phyloP scores from a whole-genome alignment of 352 stramenopile genomes.

The Globisporangium splendens region DNA sequence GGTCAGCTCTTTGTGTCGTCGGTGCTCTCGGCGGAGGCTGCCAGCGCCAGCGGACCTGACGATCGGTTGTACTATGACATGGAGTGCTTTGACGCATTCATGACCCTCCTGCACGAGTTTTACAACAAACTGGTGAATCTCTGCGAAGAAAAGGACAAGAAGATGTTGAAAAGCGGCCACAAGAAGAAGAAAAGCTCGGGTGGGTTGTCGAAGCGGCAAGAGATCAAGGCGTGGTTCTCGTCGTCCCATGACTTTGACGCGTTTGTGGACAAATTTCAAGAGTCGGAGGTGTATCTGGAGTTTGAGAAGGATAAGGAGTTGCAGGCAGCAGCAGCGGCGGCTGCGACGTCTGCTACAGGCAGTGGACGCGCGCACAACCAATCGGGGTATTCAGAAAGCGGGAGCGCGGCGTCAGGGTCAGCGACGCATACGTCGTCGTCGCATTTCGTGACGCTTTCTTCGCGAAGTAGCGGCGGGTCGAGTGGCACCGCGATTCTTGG shows the following conservation, averaged over 20 bases:
- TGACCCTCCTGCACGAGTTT: conserved; percentile 55
- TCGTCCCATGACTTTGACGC: conserved; percentile 79
- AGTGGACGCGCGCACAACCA: too few species aligned
- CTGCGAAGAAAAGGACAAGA: conserved; percentile 62
- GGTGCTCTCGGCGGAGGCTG: conserved; percentile 1
- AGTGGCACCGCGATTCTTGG: conserved; percentile 18
- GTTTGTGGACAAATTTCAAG: conserved; percentile 73
- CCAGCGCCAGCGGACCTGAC: conserved; percentile 19
- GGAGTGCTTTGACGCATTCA: conserved; percentile 52
- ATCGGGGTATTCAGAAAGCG: too few species aligned
- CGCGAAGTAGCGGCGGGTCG: conserved; percentile 16
- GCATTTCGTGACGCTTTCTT: too few species aligned
- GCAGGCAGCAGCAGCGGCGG: conserved; percentile 6
- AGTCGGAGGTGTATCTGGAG: conserved; percentile 38
- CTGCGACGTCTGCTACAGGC: neutral
- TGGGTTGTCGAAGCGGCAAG: conserved; percentile 69
- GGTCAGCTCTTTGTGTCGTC: conserved; percentile 29
- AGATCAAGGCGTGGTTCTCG: conserved; percentile 85
- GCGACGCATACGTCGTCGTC: too few species aligned
- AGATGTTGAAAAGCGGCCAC: conserved; percentile 28
- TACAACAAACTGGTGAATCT: conserved; percentile 57
- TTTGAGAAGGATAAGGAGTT: conserved; percentile 34
- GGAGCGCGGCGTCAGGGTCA: too few species aligned
- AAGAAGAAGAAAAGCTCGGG: conserved; percentile 44
- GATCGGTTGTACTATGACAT: conserved; percentile 62